Evolutionary conservation across 192 early-diverging fungal genomes (phyloP).

Genomic region (Dispira parvispora): DNA sequence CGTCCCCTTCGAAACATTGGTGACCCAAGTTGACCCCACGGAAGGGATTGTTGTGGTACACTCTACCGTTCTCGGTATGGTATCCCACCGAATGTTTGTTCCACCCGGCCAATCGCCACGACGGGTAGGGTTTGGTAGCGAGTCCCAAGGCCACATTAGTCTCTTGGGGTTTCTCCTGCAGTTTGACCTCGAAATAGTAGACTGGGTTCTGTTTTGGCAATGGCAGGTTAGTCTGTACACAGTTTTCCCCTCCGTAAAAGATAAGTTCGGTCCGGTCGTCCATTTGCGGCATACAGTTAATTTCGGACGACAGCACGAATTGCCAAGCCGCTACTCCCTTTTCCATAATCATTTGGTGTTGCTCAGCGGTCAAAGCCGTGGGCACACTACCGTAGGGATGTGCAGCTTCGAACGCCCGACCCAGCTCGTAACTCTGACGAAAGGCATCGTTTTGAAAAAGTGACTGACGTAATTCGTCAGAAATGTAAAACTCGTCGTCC

Average conservation of each 20-base stretch:
- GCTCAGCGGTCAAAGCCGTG: constrained; percentile 57
- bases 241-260: constrained; percentile 52
- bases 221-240: constrained; percentile 65
- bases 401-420: constrained; percentile 44
- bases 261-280: constrained; percentile 56
- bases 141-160: constrained; percentile 56
- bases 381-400: constrained; percentile 57
- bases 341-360: constrained; percentile 59
- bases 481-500: constrained; percentile 10
- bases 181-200: constrained; percentile 71
- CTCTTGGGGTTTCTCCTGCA: constrained; percentile 51
- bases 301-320: constrained; percentile 47
- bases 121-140: constrained; percentile 56
- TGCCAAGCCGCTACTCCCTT: constrained; percentile 72
- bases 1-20: constrained; percentile 52
- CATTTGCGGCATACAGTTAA: constrained; percentile 41
- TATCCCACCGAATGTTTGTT: constrained; percentile 58
- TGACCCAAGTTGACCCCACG: constrained; percentile 41
- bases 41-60: constrained; percentile 52
- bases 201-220: constrained; percentile 62
- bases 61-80: constrained; percentile 43
- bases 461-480: constrained; percentile 11
- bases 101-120: constrained; percentile 57
- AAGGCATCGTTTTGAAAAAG: constrained; percentile 29
- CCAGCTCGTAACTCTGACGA: constrained; percentile 32